Base-by-base conservation (phyloP, 495 filamentous ascomycete species). In the Penicillium turbatum region DNA sequence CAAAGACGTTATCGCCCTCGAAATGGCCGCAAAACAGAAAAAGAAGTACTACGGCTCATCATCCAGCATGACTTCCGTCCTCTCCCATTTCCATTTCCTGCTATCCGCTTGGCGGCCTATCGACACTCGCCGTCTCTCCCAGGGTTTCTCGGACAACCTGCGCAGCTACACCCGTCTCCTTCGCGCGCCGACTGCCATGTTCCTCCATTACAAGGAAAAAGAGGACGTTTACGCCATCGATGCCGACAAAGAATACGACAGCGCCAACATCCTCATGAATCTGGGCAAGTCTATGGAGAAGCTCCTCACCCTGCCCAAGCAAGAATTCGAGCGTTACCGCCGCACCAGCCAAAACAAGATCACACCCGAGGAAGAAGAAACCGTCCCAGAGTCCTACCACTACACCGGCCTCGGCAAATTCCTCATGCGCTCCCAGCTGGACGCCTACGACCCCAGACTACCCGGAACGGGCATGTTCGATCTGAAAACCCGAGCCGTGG, bases 231-330 rank as follows among this genome's bases (percentile, higher is more conserved):
- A 97, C 66, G 92, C 95, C n/a, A 95, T 99, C 55, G 93, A 99
- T 71, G 88, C 91, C 0, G 93, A 97, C 69, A 99, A 97, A 72
- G 83, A 96, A 66, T 95, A 81, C 61, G 93, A 96, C 56, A 79
- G 71, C 7, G 86, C 87, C 21, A 97, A 89, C 53, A 82, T 99
- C 35, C 76, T 97, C 26, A 90, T 84, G 66, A 88, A 91, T 74
- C 80, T 99, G 6, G 93, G 93, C 6, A 90, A 91, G 53, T 95
- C 91, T 0, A 89, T 99, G 86, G 93, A 99, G 68, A 97, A 97
- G 67, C 74, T 97, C 13, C 80, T 99, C n/a, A 97, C 92, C 0
- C 64, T 92, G 29, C 76, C 85, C 13, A 89, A 83, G 39, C 82
- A 88, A 1, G 82, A 92, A 0, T 97, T 86, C 59, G 92, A 96